Percentiles rank a stretch among this genome's conserved stretches.
These are phyloP conservation scores for Penicillium sp. DNA, from an alignment of 2,329 filamentous ascomycete genomes.

Conservation along the genomic window DNA sequence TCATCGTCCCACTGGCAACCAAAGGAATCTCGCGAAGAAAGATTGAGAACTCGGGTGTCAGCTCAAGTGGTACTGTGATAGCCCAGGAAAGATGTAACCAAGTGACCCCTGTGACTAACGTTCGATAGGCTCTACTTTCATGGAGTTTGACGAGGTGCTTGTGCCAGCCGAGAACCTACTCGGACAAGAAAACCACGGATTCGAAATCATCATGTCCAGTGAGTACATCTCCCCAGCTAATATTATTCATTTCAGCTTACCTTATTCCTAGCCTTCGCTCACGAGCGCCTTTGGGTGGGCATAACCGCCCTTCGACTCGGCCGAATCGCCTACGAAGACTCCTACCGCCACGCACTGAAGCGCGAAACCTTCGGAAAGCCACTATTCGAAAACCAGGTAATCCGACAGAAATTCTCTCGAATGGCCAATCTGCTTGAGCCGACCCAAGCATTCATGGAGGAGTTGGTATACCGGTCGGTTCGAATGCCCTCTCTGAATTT, in stretches of 20 bases:
- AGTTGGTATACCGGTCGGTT: slow-evolving; percentile 49
- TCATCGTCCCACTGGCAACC: slow-evolving; percentile 66
- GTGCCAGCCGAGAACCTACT: slow-evolving; percentile 73
- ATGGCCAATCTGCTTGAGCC: slow-evolving; percentile 58
- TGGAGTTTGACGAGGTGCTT: slow-evolving; percentile 79
- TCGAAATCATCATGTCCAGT: slow-evolving; percentile 66
- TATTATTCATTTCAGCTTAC: too few relatives aligned
- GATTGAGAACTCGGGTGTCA: slow-evolving; percentile 24
- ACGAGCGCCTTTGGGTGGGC: slow-evolving; percentile 59
- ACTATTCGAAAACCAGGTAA: slow-evolving; percentile 58
- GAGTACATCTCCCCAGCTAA: not conserved
- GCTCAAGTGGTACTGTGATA: slow-evolving; percentile 36
- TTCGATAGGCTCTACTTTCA: slow-evolving; percentile 66
- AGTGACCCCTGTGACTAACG: slow-evolving; percentile 55
- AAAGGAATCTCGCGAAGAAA: slow-evolving; percentile 47
- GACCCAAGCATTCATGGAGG: slow-evolving; percentile 59
- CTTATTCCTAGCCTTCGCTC: slow-evolving; percentile 50
- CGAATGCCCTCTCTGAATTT: slow-evolving; percentile 15
- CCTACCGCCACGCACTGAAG: slow-evolving; percentile 52
- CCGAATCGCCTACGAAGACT: slow-evolving; percentile 44
- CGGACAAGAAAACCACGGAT: slow-evolving; percentile 76
- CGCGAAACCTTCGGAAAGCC: slow-evolving; percentile 59
- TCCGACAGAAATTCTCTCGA: slow-evolving; percentile 55
- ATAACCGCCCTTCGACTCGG: slow-evolving; percentile 59
- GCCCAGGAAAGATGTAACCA: not conserved